These are phyloP conservation scores for Phaeodactylum tricornutum DNA, from an alignment of 108 stramenopile genomes.

Conservation along the genomic window DNA sequence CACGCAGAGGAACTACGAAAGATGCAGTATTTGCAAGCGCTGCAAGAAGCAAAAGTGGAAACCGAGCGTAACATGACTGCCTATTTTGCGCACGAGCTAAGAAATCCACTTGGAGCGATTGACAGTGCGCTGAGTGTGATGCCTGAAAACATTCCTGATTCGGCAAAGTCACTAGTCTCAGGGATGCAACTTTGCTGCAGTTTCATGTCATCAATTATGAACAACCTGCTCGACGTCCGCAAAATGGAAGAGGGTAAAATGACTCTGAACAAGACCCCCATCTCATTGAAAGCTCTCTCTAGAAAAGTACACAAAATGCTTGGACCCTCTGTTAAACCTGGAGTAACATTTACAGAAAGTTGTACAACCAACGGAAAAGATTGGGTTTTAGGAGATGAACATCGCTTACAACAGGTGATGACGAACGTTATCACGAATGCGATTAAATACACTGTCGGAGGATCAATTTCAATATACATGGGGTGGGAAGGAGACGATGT, in stretches of 20 bases:
- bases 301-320: slow-evolving; percentile 43
- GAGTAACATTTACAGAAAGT: slow-evolving; percentile 19
- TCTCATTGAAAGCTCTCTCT: slow-evolving; percentile 20
- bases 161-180: slow-evolving; percentile 23
- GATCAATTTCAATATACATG: slow-evolving; percentile 28
- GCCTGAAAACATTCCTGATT: slow-evolving; percentile 41
- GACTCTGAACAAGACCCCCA: slow-evolving; percentile 22
- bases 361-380: slow-evolving; percentile 11
- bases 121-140: slow-evolving; percentile 49
- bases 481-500: slow-evolving; percentile 23
- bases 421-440: slow-evolving; percentile 63
- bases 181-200: slow-evolving; percentile 53
- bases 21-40: slow-evolving; percentile 43
- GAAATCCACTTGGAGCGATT: slow-evolving; percentile 59
- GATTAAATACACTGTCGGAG: slow-evolving; percentile 59
- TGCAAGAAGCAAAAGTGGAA: slow-evolving; percentile 61
- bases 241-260: slow-evolving; percentile 72
- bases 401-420: slow-evolving; percentile 57
- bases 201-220: slow-evolving; percentile 68
- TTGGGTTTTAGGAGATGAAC: slow-evolving; percentile 51
- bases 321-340: slow-evolving; percentile 30
- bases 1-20: slow-evolving; percentile 41
- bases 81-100: slow-evolving; percentile 62
- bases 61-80: slow-evolving; percentile 72
- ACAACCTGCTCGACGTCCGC: slow-evolving; percentile 58